A percentile compares a stretch with the other conserved stretches of the same genome.
phyloP scores from a whole-genome alignment of 192 early-diverging fungal genomes.

The Endogone sp. region DNA sequence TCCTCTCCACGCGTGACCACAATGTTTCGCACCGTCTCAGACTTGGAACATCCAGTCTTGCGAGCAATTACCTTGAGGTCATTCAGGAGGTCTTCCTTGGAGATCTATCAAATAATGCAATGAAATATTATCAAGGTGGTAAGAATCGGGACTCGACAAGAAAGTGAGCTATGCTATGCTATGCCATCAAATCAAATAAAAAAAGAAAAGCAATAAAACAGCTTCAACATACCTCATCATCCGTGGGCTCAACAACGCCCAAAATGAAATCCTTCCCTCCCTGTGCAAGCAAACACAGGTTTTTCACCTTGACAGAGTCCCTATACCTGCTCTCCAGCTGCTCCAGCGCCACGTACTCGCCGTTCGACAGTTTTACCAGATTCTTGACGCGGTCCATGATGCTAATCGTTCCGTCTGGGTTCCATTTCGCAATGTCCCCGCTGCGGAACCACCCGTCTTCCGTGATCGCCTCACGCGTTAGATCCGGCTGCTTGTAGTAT shows the following conservation, averaged over 20 bases:
- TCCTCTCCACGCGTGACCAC: conserved; percentile 50
- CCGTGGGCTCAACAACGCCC: conserved; percentile 64
- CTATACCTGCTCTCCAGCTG: conserved; percentile 68
- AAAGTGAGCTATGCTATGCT: background rate
- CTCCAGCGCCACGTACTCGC: conserved; percentile 66
- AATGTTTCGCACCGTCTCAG: conserved; percentile 61
- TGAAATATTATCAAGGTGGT: background rate
- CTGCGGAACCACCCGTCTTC: conserved; percentile 55
- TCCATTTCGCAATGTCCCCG: conserved; percentile 40
- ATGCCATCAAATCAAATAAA: background rate
- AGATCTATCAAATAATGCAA: background rate
- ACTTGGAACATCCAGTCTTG: conserved; percentile 46
- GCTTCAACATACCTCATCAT: conserved; percentile 28
- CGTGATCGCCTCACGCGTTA: conserved; percentile 43
- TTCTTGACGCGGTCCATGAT: conserved; percentile 86
- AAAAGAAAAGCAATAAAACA: conserved; percentile 11
- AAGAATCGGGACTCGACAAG: background rate
- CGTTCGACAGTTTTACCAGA: conserved; percentile 71
- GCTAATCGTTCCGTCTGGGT: conserved; percentile 45
- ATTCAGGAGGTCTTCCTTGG: conserved; percentile 40
- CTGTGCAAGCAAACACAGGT: conserved; percentile 70
- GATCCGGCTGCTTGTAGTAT: conserved; percentile 44
- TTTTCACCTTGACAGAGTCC: conserved; percentile 61
- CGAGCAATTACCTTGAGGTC: conserved; percentile 53
- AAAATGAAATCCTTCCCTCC: conserved; percentile 58